Percentiles rank a stretch among this genome's conserved stretches.
phyloP scores from a whole-genome alignment of 371 early-diverging fungal species.

The Mortierella sp. region DNA sequence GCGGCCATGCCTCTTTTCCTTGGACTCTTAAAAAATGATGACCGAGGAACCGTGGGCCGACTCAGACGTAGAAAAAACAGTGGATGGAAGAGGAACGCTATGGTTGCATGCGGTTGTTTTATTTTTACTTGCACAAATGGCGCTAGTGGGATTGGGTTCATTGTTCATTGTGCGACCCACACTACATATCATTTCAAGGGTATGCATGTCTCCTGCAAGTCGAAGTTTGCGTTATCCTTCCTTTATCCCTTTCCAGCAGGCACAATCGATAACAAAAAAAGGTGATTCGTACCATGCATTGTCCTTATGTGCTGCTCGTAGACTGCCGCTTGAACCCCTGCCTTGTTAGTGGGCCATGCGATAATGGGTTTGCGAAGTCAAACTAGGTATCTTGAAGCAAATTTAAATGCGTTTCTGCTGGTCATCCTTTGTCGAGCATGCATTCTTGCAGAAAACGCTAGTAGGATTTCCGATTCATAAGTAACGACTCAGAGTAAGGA shows the following conservation, averaged over 20 bases:
- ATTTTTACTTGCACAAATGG: background rate
- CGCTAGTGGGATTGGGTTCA: background rate
- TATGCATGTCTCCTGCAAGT: constrained; percentile 11
- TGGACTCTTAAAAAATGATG: background rate
- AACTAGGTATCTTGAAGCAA: background rate
- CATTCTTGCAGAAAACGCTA: background rate
- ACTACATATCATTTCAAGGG: background rate
- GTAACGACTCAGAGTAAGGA: background rate
- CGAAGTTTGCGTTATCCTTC: background rate
- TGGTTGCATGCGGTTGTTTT: background rate
- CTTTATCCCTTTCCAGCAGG: background rate
- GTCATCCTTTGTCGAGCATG: too few species aligned
- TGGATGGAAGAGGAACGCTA: background rate
- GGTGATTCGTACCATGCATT: background rate
- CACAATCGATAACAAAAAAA: background rate
- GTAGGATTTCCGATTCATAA: background rate
- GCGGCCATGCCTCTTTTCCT: background rate
- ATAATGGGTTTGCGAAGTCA: background rate
- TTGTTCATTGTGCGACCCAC: background rate
- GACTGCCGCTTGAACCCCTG: too few species aligned
- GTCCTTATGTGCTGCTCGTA: too few species aligned
- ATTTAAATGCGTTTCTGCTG: background rate
- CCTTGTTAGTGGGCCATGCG: background rate
- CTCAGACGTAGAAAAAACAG: background rate
- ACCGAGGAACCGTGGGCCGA: background rate